Percentiles rank a stretch among this genome's conserved stretches.
These are phyloP conservation scores for Selaginella moellendorffii DNA, from an alignment of 75 land plant genomes.

Conservation along the genomic window DNA sequence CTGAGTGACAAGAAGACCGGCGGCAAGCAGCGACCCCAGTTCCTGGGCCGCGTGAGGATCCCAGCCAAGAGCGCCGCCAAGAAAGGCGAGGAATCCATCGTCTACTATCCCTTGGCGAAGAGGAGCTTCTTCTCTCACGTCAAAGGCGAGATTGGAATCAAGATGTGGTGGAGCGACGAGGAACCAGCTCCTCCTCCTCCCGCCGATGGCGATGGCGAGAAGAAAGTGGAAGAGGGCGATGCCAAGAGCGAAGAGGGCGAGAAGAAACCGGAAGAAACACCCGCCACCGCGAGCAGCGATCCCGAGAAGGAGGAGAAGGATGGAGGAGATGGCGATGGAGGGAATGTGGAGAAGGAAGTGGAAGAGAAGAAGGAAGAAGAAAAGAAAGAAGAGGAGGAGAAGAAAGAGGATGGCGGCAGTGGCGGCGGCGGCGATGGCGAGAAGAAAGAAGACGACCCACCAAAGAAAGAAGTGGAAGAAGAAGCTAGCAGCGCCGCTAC, in stretches of 20 bases:
- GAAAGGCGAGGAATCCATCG: not conserved
- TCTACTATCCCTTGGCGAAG: not conserved
- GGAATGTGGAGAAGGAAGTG: not conserved
- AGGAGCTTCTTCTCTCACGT: conserved; percentile 1
- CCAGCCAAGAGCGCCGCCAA: not conserved
- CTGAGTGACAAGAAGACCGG: conserved; percentile 5
- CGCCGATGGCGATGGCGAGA: not conserved
- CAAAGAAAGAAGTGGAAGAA: not conserved
- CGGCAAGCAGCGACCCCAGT: not conserved
- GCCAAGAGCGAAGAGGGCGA: not conserved
- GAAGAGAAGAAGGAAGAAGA: not conserved
- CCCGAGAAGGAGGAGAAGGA: conserved; percentile 7
- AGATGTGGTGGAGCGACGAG: conserved; percentile 6
- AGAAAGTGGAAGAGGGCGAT: not conserved
- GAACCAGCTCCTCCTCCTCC: conserved; percentile 5
- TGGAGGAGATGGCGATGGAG: not conserved
- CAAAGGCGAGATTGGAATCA: conserved; percentile 6
- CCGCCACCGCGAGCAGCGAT: not conserved
- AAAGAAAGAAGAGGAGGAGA: conserved; percentile 5
- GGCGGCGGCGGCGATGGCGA: not conserved
- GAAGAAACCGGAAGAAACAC: not conserved
- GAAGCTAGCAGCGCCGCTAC: not conserved
- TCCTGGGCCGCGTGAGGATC: conserved; percentile 4
- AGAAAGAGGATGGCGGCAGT: not conserved
- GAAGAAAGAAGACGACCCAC: not conserved